Base-by-base conservation (phyloP, 148 eudicot species). In the Beta vulgaris region DNA sequence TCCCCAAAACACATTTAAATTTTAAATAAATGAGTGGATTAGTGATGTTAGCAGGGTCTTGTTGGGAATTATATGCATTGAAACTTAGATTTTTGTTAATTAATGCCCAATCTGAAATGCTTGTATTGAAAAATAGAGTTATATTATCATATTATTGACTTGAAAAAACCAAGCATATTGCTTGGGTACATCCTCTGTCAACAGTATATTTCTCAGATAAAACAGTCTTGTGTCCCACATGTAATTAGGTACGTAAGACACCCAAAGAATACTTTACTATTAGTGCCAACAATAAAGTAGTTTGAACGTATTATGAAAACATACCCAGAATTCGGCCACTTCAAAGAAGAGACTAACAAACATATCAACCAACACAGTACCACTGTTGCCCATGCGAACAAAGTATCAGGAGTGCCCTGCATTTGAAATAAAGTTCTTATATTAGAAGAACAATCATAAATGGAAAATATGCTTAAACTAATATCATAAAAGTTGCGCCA, bases 321-420 rank as follows among this genome's bases (percentile, higher is more conserved):
- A 85, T 90, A 87, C 97, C 84, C 71, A 57, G 59, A 49, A 69
- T 55, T 37, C 36, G 48, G 71, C 86, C 84, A 76, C 66, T 73
- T 62, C 39, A 86, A 61, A 65, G 66, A 78, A 76, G 84, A 51
- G 54, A 90, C 19, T 9, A 73, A 60, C 57, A 68, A 83, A 82
- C 84, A 79, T 32, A 86, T 60, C 43, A 75, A 79, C 84, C 78
- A 63, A 80, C 86, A 84, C 51, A 76, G 81, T 23, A 61, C 73
- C 74, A 88, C 69, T 44, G 91, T 82, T 64, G 67, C 83, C 83
- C 85, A 58, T 64, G 98, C 90, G 62, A 90, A 73, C 69, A 82
- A 84, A 49, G 83, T 82, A 87, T 94, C 98, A 72, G 81, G 78
- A 65, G 98, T 82, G 83, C 97, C 87, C 98, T 94, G 93, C 49